Percentiles rank a stretch among this genome's conserved stretches.
These are phyloP conservation scores for Hylodesmum podocarpum DNA, from an alignment of 306 rosid species.

Conservation along the genomic window DNA sequence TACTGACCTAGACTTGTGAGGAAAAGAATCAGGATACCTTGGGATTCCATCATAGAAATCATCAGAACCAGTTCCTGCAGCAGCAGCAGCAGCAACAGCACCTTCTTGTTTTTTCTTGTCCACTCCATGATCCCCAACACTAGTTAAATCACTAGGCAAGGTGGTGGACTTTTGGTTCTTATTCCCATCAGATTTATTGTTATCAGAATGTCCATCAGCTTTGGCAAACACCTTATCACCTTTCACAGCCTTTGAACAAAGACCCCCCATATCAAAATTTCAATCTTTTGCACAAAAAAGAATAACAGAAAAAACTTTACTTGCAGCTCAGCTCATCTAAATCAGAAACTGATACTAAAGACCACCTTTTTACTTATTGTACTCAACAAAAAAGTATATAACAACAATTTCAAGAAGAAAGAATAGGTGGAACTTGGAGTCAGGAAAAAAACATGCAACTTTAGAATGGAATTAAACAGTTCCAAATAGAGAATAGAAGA, in stretches of 20 bases:
- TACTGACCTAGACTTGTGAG: conserved; percentile 66
- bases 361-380: not conserved
- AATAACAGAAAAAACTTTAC: not conserved
- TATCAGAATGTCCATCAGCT: conserved; percentile 26
- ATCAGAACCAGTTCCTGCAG: conserved; percentile 21
- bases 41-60: conserved; percentile 89
- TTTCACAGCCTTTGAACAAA: conserved; percentile 60
- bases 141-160: conserved; percentile 25
- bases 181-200: conserved; percentile 36
- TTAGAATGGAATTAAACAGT: not conserved
- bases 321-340: conserved; percentile 32
- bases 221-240: conserved; percentile 39
- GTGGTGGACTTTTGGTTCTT: conserved; percentile 20
- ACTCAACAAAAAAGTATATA: not conserved
- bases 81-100: not conserved
- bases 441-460: not conserved
- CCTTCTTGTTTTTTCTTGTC: conserved; percentile 28
- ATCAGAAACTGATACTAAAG: not conserved
- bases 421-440: not conserved
- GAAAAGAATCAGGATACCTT: conserved; percentile 46
- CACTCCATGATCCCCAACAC: conserved; percentile 27
- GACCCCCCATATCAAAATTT: conserved; percentile 61
- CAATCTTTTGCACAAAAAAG: conserved; percentile 1
- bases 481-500: not conserved
- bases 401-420: not conserved